Evolutionary conservation across 371 early-diverging fungal species (phyloP), one percentile per base, ranked within the genome.

Genomic region (Smittium mucronatum): DNA sequence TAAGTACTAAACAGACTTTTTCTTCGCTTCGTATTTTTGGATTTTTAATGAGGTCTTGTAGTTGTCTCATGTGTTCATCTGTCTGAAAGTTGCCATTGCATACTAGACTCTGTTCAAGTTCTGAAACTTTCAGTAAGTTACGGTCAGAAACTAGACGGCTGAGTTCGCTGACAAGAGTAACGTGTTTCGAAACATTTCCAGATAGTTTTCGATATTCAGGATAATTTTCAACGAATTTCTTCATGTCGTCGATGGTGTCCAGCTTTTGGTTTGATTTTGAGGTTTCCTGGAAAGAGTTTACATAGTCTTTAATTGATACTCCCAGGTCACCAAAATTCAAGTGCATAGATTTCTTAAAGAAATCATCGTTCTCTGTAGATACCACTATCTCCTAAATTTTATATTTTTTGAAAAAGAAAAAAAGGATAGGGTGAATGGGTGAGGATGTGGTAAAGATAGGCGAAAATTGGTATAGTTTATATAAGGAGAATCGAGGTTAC

Each of bases 151-250:
- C 93, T n/a, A 88, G 74, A 32, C 92, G 79, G 71, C 90, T 90
- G 59, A 98, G 81, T 76, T 96, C 97, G 32, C 93, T 88, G 8
- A 96, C 94, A 11, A 98, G 78, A 0, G 94, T 89, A 2, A 98
- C 98, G 76, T 98, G 98, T 76, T 96, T 98, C 31, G 91, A 88
- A 1, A 98, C 98, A 72, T 98, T 97, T 16, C 94, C 94, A 5
- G 89, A 87, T 17, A 97, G 78, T 75, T 93, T 94, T 71, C 93
- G 83, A 73, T 95, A 97, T 73, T 98, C 97, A 0, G 97, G 97
- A 72, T 97, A 97, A 69, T 93, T 93, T 74, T 98, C 96, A 2
- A 97, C 93, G 85, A 98, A 97, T 63, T 91, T 86, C 75, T 98
- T 98, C 97, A 98, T 98, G 72, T 97, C 96, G 0, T 88, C 81